Conservation (phyloP, 192 early-diverging fungal species). For the Podila verticillata region DNA sequence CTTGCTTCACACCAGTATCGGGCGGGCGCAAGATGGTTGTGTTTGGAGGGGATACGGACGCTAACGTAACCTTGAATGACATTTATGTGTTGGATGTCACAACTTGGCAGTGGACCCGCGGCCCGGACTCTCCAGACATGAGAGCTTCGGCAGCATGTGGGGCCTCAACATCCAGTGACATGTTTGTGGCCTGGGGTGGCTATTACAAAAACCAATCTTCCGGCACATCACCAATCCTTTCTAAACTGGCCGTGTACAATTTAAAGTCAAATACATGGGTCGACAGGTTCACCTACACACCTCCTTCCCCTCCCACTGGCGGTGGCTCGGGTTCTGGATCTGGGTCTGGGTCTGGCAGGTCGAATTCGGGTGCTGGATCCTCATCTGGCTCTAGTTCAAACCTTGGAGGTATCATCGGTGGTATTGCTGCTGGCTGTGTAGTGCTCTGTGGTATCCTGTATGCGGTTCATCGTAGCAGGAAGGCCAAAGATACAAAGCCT, state of each 20-base stretch:
- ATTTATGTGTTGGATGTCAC: too few species aligned
- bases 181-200: neutral
- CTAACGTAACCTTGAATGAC: too few species aligned
- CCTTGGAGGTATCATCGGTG: neutral
- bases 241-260: neutral
- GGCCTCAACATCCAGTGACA: neutral
- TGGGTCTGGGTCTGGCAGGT: too few species aligned
- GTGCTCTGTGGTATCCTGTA: neutral
- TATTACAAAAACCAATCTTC: neutral
- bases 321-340: too few species aligned
- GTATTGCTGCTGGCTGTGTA: neutral
- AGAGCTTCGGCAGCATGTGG: neutral
- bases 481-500: neutral
- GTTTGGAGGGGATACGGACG: too few species aligned
- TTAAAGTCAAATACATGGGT: neutral
- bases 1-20: too few species aligned
- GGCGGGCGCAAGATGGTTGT: too few species aligned
- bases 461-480: neutral
- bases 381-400: neutral
- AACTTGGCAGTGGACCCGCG: too few species aligned
- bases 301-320: too few species aligned
- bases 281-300: neutral
- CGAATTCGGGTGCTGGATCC: too few species aligned
- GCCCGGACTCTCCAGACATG: neutral
- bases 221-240: too few species aligned